Evolutionary conservation across 148 eudicot genomes (phyloP), one percentile per base, ranked within the genome.

Genomic region (Beta vulgaris): DNA sequence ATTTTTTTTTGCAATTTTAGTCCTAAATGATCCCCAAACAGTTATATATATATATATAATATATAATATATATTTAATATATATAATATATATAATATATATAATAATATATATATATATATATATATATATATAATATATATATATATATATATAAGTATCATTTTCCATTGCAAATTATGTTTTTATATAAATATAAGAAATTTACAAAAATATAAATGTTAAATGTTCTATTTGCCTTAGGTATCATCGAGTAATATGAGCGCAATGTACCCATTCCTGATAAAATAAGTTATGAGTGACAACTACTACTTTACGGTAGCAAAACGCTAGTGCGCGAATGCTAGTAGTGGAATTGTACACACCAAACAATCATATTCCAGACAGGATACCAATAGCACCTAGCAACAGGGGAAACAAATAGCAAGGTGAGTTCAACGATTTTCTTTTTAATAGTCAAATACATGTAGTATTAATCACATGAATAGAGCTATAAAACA

Each of bases 261-360:
- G 83, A 78, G 1, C 81, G 82, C 48, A 70, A 83, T 39, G 86
- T 74, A 40, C 83, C 85, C 86, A 78, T 83, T 74, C 57, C 79
- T 29, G 35, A 29, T 54, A 36, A 23, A 32, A 35, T n/a, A 34
- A 58, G n/a, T n/a, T n/a, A n/a, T n/a, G n/a, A n/a, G n/a, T n/a
- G n/a, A n/a, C n/a, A n/a, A 26, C 53, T 48, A 37, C 61, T 13
- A 42, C 43, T 25, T 62, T 4, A 46, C 23, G 14, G 1, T 3
- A 48, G n/a, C 8, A 55, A 31, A 31, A 29, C 40, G 14, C 76
- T 23, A 34, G 39, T 42, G 34, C 23, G n/a, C 23, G 57, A 51
- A 51, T 32, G 42, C 43, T 58, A 51, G 26, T 16, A n/a, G 29
- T 18, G 21, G 7, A 69, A 32, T 65, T 34, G 26, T 49, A 74